Conservation (phyloP, 139 green algal genomes). For the Dunaliella sp. region DNA sequence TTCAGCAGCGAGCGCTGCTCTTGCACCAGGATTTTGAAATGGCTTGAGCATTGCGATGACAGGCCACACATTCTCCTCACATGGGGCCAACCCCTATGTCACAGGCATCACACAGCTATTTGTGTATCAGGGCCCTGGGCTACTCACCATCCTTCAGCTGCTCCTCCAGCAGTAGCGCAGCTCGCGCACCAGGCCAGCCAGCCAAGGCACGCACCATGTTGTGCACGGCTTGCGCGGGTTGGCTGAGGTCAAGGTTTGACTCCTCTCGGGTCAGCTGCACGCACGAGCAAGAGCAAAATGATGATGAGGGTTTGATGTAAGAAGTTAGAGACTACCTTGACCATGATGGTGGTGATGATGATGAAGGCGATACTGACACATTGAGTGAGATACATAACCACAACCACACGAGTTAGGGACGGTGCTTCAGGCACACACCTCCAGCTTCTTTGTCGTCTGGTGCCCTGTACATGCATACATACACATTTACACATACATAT, state of each 20-base stretch:
- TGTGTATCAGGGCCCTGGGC: no score
- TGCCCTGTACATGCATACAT: background rate
- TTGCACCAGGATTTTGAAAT: background rate
- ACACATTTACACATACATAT: background rate
- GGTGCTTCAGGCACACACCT: no score
- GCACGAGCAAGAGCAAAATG: background rate
- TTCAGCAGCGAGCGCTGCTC: no score
- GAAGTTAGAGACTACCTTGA: no score
- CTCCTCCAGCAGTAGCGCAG: background rate
- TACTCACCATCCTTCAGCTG: background rate
- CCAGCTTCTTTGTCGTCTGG: no score
- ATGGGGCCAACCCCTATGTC: background rate
- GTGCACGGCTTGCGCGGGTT: conserved; percentile 60
- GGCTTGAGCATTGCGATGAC: background rate
- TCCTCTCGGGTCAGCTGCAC: conserved; percentile 58
- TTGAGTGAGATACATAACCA: no score
- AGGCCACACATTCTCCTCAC: background rate
- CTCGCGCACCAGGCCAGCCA: conserved; percentile 63
- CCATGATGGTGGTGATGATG: no score
- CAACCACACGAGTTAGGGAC: no score
- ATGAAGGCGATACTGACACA: no score
- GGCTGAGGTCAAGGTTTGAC: conserved; percentile 49
- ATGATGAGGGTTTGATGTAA: no score
- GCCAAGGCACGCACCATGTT: conserved; percentile 83
- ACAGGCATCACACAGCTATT: no score